Conservation (phyloP, 139 green algal species). For the Asterochloris sp. region DNA sequence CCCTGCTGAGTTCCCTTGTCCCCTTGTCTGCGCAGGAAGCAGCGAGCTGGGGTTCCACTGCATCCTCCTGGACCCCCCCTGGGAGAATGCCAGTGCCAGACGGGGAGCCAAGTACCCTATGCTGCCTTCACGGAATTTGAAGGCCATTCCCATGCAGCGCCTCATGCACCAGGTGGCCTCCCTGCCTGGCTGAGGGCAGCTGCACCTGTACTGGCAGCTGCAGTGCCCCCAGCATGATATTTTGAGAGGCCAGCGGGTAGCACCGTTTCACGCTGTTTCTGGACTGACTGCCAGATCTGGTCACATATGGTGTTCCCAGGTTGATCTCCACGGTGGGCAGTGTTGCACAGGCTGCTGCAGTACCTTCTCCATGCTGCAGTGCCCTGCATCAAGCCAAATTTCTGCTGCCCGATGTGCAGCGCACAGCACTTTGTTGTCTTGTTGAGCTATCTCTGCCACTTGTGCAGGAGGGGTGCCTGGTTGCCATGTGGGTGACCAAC, state of each 20-base stretch:
- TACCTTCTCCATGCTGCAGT: too few species aligned
- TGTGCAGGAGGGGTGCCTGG: constrained; percentile 44
- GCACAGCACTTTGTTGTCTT: too few species aligned
- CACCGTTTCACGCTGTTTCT: too few species aligned
- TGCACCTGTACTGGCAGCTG: background rate
- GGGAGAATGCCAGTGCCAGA: constrained; percentile 67
- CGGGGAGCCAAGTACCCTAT: constrained; percentile 52
- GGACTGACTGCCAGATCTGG: too few species aligned
- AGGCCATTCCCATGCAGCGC: constrained; percentile 29
- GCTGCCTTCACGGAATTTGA: constrained; percentile 57
- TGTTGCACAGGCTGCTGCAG: too few species aligned
- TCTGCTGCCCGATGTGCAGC: too few species aligned
- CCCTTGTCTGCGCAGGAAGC: constrained; percentile 4
- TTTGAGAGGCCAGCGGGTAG: too few species aligned
- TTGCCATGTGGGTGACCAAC: constrained; percentile 84
- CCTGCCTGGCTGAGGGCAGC: background rate
- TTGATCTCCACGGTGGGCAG: too few species aligned
- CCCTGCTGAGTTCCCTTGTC: background rate
- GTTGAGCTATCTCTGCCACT: too few species aligned
- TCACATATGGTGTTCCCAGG: too few species aligned
- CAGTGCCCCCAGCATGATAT: background rate
- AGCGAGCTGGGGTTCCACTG: constrained; percentile 24
- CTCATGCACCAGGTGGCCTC: constrained; percentile 28
- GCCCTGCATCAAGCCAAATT: too few species aligned
- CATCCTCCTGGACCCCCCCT: constrained; percentile 74